Evolutionary conservation across 768 basidiomycete species (phyloP), one percentile per base, ranked within the genome.

Genomic region (Lactifluus pinguis): DNA sequence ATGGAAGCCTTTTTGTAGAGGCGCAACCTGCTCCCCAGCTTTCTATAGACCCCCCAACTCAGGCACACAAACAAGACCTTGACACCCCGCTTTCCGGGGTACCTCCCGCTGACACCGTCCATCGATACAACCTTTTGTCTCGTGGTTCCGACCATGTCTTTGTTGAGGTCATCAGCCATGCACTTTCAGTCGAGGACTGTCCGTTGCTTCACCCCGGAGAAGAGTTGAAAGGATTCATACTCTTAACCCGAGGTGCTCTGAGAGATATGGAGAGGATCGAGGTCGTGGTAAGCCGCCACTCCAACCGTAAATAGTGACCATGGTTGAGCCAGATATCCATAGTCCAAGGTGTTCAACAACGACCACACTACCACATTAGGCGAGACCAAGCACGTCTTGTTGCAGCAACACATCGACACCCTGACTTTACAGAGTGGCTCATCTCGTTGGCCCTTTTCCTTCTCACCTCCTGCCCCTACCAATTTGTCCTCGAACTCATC

Each of bases 371-470:
- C 1, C 6, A 54, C 57, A 4, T 51, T n/a, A 7, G 34, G n/a
- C n/a, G 61, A 65, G 30, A 53, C 39, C 29, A 64, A 32, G 63
- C 50, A 45, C 6, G 9, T 2, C 7, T n/a, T 64, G 1, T 41
- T 19, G 11, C 34, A 57, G n/a, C 53, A 59, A 8, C 45, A 59
- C 8, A 32, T 65, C 39, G 51, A 59, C n/a, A 6, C 36, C 4
- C 39, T 55, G 17, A 14, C 32, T n/a, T 25, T 51, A 25, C 49
- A 45, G 2, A 38, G 9, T 2, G 61, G 57, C 3, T 19, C 13
- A 11, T 34, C 51, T 44, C 14, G 15, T 14, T 62, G 64, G 64
- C 53, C 61, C 9, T 63, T 64, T 53, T 11, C n/a, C 19, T 39
- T 64, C 7, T 8, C 48, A 8, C 39, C 48, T 1, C 61, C 60